Base-by-base conservation (phyloP, 371 early-diverging fungal genomes). In the Haplosporangium sp. region DNA sequence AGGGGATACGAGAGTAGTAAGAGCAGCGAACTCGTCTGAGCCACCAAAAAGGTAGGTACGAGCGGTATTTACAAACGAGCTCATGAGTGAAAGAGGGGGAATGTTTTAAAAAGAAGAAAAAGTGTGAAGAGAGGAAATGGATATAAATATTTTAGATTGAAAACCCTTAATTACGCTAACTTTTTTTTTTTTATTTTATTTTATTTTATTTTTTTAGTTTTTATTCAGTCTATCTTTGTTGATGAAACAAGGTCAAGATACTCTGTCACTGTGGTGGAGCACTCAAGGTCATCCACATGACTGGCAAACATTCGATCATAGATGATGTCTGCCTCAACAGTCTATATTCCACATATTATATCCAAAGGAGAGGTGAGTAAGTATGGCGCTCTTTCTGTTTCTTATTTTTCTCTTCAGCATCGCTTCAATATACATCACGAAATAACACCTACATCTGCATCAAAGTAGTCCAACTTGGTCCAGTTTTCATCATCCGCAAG, bases 401-500 rank as follows among this genome's bases (percentile, higher is more conserved):
- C 27, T 27, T 27, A 27, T 27, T 27, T 27, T 27, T 27, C 27
- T 27, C 27, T 27, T 27, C 27, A 27, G 27, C 27, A 27, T 27
- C 27, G 27, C 27, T 27, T 27, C 27, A 27, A 27, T 27, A 27
- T 27, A 27, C 27, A 27, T 27, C 27, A 27, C 27, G 27, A 57
- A 57, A 57, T 15, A 27, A 4, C 6, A 19, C 86, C 76, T 86
- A 91, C 92, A 57, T 81, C 72, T 58, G 88, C 86, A 72, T 92
- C 90, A 83, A 87, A 93, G 67, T 94, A 91, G 5, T 85, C 75
- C 65, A 96, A 84, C 15, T 86, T 84, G 56, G 88, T 86, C 96
- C 96, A 96, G 17, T 87, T 86, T 72, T 96, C 97, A 55, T 93
- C 92, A 42, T 94, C 94, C 20, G 93, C 86, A 85, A 88, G 84